Base-by-base conservation (phyloP, 805 yeast genomes). In the Kuraishia floccosa region DNA sequence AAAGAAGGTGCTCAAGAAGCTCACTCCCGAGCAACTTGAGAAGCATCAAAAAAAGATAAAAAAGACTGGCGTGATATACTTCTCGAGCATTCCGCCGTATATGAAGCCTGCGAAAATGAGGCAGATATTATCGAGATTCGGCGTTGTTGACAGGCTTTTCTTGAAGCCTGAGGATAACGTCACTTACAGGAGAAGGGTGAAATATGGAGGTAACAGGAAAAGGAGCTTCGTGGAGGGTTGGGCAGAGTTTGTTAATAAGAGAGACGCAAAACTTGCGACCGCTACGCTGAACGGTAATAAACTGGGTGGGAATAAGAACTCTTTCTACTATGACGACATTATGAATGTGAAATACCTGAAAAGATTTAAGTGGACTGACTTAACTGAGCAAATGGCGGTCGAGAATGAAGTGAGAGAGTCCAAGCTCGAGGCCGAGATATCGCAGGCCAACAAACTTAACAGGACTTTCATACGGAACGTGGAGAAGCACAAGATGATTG, bases 81-180 rank as follows among this genome's bases (percentile, higher is more conserved):
- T 91, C 3, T 86, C 96, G 0, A 70, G 78, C 30, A 71, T 91
- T 7, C 98, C 98, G 0, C 98, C 98, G 17, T 91, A 81, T 49
- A 91, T 91, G 98, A 87, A 87, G 50, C 97, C 98, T 1, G 72
- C 79, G 2, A 91, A 86, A 50, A 62, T 91, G 56, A 68, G 94
- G 44, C 91, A 86, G 31, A 69, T 91, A 9, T 59, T 91, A 21
- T 54, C 76, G 4, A 63, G 84, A 38, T 91, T 89, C 56, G 98
- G 98, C 8, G 75, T 73, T 36, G 67, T 89, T n/a, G 94, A 84
- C 44, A 64, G 97, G 39, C 58, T 91, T 5, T 91, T 80, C 49
- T 56, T 91, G 39, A 80, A 85, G 41, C 95, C 94, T 11, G 98
- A 91, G 52, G 82, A 79, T 39, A 66, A 74, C 7, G 60, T 68